These are phyloP conservation scores for Nepenthes alata DNA, from an alignment of 179 eudicot genomes.

Conservation along the genomic window DNA sequence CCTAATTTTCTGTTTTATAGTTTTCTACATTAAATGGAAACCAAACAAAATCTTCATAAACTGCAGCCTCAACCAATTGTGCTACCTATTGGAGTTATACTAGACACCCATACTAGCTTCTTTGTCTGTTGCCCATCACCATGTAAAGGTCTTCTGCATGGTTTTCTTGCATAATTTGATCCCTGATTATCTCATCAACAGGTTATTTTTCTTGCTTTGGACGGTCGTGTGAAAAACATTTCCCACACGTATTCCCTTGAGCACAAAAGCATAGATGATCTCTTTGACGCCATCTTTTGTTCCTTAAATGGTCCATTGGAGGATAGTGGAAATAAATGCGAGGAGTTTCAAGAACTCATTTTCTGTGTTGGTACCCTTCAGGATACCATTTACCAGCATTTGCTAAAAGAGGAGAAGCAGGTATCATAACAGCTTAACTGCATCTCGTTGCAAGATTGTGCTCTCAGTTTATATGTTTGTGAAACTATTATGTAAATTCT, in stretches of 20 bases:
- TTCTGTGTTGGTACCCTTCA: slow-evolving; percentile 43
- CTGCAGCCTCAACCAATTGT: no score
- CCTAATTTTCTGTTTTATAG: no score
- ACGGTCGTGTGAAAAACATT: slow-evolving; percentile 47
- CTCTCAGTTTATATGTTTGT: neutral
- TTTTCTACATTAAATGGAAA: no score
- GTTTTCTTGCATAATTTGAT: neutral
- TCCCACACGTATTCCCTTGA: slow-evolving; percentile 49
- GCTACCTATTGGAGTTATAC: no score
- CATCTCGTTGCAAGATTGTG: neutral
- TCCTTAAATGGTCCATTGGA: slow-evolving; percentile 34
- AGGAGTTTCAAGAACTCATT: slow-evolving; percentile 47
- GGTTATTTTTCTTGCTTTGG: slow-evolving; percentile 63
- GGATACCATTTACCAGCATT: slow-evolving; percentile 52
- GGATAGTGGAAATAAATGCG: slow-evolving; percentile 19
- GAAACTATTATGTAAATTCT: neutral
- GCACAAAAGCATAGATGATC: slow-evolving; percentile 50
- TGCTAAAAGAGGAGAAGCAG: slow-evolving; percentile 93
- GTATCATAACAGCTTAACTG: slow-evolving; percentile 14
- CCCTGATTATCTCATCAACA: slow-evolving; percentile 16
- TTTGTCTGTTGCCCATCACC: neutral
- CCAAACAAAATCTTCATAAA: no score
- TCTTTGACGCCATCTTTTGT: slow-evolving; percentile 41
- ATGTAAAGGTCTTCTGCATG: neutral
- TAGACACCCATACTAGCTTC: neutral